Conservation (phyloP, 1,284 basidiomycete genomes). For the Gymnopus androsaceus region DNA sequence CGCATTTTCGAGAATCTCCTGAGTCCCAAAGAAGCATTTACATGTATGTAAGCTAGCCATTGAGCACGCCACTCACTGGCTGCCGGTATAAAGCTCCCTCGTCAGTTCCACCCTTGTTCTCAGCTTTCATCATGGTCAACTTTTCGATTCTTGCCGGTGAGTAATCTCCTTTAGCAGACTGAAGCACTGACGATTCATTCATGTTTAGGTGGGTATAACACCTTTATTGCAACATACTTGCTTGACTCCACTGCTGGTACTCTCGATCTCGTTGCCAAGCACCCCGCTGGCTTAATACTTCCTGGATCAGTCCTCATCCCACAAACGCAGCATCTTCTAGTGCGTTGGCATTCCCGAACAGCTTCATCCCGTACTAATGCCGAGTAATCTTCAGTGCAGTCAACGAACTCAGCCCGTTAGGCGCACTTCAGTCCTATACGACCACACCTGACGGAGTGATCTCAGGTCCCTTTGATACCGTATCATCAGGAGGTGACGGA, state of each 20-base stretch:
- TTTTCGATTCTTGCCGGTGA: conserved; percentile 65
- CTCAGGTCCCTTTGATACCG: conserved; percentile 46
- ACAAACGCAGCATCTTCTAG: conserved; percentile 62
- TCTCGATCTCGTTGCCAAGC: conserved; percentile 48
- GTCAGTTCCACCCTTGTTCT: too few species aligned
- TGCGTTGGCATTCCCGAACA: conserved; percentile 28
- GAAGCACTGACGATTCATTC: too few species aligned
- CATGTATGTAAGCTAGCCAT: background rate
- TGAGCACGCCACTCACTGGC: background rate
- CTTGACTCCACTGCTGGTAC: conserved; percentile 52
- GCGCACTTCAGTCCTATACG: conserved; percentile 58
- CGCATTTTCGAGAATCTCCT: background rate
- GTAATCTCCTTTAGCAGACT: too few species aligned
- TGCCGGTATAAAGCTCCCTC: background rate
- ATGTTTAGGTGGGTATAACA: conserved; percentile 59
- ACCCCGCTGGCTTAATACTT: conserved; percentile 53
- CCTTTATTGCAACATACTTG: conserved; percentile 61
- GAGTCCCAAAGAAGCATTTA: background rate
- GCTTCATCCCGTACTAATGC: background rate
- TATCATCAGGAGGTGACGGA: conserved; percentile 49
- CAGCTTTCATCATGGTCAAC: conserved; percentile 45
- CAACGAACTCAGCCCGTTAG: conserved; percentile 48
- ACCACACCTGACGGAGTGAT: conserved; percentile 48
- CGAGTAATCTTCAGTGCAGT: conserved; percentile 43
- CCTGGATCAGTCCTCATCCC: conserved; percentile 57